Evolutionary conservation across 2,329 filamentous ascomycete species (phyloP), one percentile per base, ranked within the genome.

Genomic region (Colletotrichum sansevieriae): DNA sequence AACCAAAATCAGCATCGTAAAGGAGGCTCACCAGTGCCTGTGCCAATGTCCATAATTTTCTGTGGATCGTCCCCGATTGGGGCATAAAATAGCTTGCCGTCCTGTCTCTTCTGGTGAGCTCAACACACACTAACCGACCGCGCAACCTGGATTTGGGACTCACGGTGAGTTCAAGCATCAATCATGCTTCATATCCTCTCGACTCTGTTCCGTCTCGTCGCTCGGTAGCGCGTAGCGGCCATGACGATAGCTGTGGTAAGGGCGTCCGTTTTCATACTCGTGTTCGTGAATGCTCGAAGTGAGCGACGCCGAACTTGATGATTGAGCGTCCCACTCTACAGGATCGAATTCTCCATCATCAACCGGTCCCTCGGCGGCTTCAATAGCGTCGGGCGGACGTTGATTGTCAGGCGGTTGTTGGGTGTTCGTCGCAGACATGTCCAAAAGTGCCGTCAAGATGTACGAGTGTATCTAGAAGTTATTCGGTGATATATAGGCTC

Each of bases 11-110:
- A 29, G 25, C 25, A 29, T 29, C 7, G 25, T 29, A 9, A n/a
- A 43, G 25, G 25, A 29, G 25, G 7, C 72, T 72, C 73, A 81
- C 83, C 83, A 12, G 81, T 85, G 5, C 85, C 84, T 2, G 84
- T 86, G 13, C 85, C 84, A 12, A 85, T 76, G 55, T 85, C 83
- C 12, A 85, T 75, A 44, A 85, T 83, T 59, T 78, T 82, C 47
- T 82, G 75, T 0, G 82, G 81, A 20, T 77, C 68, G 15, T 79
- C 73, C 7, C 77, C 78, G 33, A 84, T 76, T 5, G 81, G 81
- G 2, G 82, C 76, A 39, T 78, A 74, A 63, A 81, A 81, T n/a
- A 84, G 75, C 35, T 78, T 77, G 3, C 82, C 80, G n/a, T 77
- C 75, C 76, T 82, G 46, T 12, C 22, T 29, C 25, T 29, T 29